Conservation (phyloP, 306 rosid genomes). For the Corylus heterophylla region DNA sequence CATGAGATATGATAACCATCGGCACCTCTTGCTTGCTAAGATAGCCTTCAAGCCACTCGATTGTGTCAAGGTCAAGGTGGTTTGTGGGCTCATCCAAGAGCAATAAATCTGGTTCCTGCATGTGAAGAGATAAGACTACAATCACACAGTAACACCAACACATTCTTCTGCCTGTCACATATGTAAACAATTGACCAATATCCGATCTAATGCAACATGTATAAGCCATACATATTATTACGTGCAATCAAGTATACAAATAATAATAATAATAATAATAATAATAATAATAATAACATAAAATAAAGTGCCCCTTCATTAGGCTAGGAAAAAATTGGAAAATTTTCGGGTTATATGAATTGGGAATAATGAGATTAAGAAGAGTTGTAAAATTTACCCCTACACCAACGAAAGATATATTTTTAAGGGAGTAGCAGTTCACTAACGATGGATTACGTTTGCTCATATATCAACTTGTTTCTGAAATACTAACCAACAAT, state of each 20-base stretch:
- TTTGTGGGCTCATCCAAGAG: constrained; percentile 95
- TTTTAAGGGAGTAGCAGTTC: constrained; percentile 5
- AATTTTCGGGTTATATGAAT: neutral
- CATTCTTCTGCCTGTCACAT: constrained; percentile 14
- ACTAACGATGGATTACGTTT: neutral
- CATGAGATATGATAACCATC: constrained; percentile 97
- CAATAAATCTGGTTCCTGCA: constrained; percentile 92
- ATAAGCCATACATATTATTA: neutral
- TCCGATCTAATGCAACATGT: constrained; percentile 8
- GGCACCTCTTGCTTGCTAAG: constrained; percentile 92
- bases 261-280: neutral
- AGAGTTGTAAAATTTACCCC: neutral
- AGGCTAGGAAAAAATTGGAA: neutral
- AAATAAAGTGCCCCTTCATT: neutral
- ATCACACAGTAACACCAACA: constrained; percentile 10
- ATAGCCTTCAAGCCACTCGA: constrained; percentile 96
- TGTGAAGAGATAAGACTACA: constrained; percentile 20
- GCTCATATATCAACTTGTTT: neutral
- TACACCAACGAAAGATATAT: constrained; percentile 8
- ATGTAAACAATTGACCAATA: constrained; percentile 12
- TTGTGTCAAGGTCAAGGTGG: constrained; percentile 97
- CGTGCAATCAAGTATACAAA: constrained; percentile 9
- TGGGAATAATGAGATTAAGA: neutral
- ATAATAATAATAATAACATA: neutral
- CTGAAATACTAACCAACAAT: neutral